Conservation (phyloP, 2,329 filamentous ascomycete genomes). For the Fusarium brevicatenulatum region DNA sequence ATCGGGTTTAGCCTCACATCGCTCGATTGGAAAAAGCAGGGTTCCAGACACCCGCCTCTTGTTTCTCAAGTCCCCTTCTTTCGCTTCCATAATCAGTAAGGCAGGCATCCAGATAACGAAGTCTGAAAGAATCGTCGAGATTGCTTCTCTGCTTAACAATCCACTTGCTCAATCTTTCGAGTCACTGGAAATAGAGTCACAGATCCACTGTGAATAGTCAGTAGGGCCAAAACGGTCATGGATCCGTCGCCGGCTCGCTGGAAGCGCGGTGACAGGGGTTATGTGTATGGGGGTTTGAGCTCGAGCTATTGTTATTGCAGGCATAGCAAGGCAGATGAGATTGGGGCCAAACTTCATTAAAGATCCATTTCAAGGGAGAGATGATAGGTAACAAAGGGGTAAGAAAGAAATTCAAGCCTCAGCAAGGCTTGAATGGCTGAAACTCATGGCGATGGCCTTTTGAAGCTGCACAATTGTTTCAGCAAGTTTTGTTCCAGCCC, state of each 20-base stretch:
- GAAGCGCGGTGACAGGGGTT: slow-evolving; percentile 35
- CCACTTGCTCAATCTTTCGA: slow-evolving; percentile 23
- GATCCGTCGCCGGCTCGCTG: slow-evolving; percentile 42
- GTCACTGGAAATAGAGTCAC: slow-evolving; percentile 39
- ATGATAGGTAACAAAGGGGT: slow-evolving; percentile 20
- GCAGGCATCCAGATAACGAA: slow-evolving; percentile 18
- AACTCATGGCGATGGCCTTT: slow-evolving; percentile 7
- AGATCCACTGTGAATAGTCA: slow-evolving; percentile 37
- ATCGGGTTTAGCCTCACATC: slow-evolving; percentile 28
- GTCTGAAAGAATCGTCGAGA: slow-evolving; percentile 24
- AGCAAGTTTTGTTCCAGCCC: slow-evolving; percentile 11
- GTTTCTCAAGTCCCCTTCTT: neutral
- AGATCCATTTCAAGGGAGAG: slow-evolving; percentile 25
- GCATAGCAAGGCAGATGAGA: slow-evolving; percentile 39
- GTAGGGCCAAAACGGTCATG: slow-evolving; percentile 38
- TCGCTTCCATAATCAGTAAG: slow-evolving; percentile 19
- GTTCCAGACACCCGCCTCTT: slow-evolving; percentile 5
- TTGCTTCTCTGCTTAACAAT: slow-evolving; percentile 40
- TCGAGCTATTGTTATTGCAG: slow-evolving; percentile 42
- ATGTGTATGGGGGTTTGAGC: slow-evolving; percentile 31
- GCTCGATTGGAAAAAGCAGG: slow-evolving; percentile 21
- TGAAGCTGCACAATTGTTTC: slow-evolving; percentile 16
- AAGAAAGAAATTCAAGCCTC: neutral
- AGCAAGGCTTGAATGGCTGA: slow-evolving; percentile 2
- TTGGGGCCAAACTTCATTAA: slow-evolving; percentile 36